A percentile compares a stretch with the other conserved stretches of the same genome.
Evolutionary conservation across 352 stramenopile genomes (phyloP).

Genomic region (Phytophthora pinifolia): DNA sequence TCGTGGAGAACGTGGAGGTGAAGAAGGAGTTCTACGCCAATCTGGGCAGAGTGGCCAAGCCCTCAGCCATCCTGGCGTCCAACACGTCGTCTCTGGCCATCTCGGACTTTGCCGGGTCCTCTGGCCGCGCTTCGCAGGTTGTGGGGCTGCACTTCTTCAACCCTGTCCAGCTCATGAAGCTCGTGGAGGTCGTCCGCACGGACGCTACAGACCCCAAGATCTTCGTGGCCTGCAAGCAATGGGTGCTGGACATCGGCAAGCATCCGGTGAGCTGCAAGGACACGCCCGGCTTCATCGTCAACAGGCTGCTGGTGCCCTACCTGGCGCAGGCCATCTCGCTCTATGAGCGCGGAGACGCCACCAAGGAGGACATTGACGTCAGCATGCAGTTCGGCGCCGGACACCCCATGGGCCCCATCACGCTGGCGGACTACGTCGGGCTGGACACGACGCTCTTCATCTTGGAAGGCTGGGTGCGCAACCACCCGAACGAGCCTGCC

Average conservation of each 20-base stretch:
- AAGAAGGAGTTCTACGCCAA: conserved; percentile 94
- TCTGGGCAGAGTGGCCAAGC: conserved; percentile 90
- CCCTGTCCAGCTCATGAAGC: conserved; percentile 93
- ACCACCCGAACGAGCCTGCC: conserved; percentile 94
- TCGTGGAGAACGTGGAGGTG: conserved; percentile 96
- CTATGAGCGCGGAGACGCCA: conserved; percentile 93
- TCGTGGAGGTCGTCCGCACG: conserved; percentile 97
- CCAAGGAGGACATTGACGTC: conserved; percentile 96
- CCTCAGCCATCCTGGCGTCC: conserved; percentile 94
- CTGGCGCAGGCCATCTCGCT: conserved; percentile 90
- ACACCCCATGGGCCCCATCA: conserved; percentile 97
- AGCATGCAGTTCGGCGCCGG: conserved; percentile 97
- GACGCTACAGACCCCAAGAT: conserved; percentile 90
- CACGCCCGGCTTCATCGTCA: conserved; percentile 98
- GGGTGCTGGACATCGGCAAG: conserved; percentile 93
- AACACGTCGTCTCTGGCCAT: conserved; percentile 96
- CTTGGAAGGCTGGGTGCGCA: conserved; percentile 94
- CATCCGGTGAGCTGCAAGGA: conserved; percentile 94
- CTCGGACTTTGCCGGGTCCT: conserved; percentile 94
- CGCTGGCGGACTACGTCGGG: conserved; percentile 95
- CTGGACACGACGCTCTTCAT: conserved; percentile 97
- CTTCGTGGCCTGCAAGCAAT: conserved; percentile 92
- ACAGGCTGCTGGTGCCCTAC: conserved; percentile 88
- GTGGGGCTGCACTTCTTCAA: conserved; percentile 99
- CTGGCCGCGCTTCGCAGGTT: conserved; percentile 90